Base-by-base conservation (phyloP, 1,284 basidiomycete species). In the Apiotrichum gamsii region DNA sequence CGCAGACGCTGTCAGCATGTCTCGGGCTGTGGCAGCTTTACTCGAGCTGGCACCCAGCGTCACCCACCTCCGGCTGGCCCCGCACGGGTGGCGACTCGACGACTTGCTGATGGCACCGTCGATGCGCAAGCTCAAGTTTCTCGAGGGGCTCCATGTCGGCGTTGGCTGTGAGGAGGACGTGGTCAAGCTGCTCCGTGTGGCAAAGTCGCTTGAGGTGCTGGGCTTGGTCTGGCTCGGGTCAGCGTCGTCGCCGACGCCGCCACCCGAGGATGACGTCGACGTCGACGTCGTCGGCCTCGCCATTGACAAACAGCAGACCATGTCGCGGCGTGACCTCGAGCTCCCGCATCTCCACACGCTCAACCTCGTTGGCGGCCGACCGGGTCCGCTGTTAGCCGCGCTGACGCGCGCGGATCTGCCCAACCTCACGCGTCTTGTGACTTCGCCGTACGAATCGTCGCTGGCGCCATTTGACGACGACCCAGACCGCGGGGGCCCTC, bases 11-110 rank as follows among this genome's bases (percentile, higher is more conserved):
- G 80, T 20, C 66, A 70, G 25, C 5, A 42, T 59, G n/a, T 43
- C 42, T 13, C 43, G 34, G 14, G 53, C 52, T 4, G 51, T 45
- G 5, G 29, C 38, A 15, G 46, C 47, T 5, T 66, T 90, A 15
- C 82, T 88, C 50, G 82, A 84, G 5, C 64, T 90, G 24, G 61
- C 82, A 2, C 87, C 87, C 0, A 84, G 82, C 72, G 73, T 90
- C 55, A 67, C 76, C 24, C 69, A 71, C 23, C 74, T 90, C 47
- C 72, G 75, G 43, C 75, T 90, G 58, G 79, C 82, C 49, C 76
- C 82, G 25, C 69, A 84, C 55, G 76, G 54, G 19, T 53, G 62
- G 15, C 40, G 78, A 31, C 62, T 84, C 42, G 59, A 68, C 16
- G 76, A 81, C 28, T 70, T 90, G 8, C 49, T 47, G 16, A 75